Evolutionary conservation across 176 grass and related monocot species (phyloP), one percentile per base, ranked within the genome.

Genomic region (Puccinellia tenuiflora): DNA sequence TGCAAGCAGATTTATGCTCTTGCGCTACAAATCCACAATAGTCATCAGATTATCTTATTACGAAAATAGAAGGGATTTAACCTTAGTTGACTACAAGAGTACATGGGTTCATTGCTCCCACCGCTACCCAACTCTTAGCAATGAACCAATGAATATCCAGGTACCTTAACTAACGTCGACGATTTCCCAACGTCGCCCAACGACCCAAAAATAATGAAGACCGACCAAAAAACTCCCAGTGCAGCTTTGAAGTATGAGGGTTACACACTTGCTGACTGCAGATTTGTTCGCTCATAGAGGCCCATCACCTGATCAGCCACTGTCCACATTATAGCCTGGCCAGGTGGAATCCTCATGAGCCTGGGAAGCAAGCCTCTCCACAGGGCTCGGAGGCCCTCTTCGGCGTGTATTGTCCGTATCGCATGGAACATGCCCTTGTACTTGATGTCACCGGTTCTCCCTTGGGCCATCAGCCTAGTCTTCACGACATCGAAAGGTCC

Each of bases 331-430:
- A 99, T 96, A 45, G 93, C 91, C 76, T 99, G 96, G n/a, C 96
- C 96, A 74, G 96, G 96, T 69, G 96, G 96, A 87, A 99, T 99
- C 89, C 96, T 93, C 96, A 96, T 96, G 29, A 99, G 96, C 83
- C 96, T 91, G 2, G 96, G 93, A 85, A 96, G 91, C 74, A 99
- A 90, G 48, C 96, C 93, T 85, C 89, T 99, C 96, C 96, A 99
- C 26, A 99, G 78, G 12, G 91, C 88, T 34, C 79, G 80, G 79
- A 94, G 25, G 20, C 96, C 96, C 85, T 99, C 96, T 70, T 99
- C 96, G 2, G 85, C 21, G 67, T 92, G 71, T 80, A 99, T 96
- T 57, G 91, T 99, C 56, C 39, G 87, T 40, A 99, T 96, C 0
- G 93, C 93, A 30, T 99, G 93, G 20, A 90, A 43, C 93, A 96